Percentiles rank a stretch among this genome's conserved stretches.
phyloP scores from a whole-genome alignment of 192 early-diverging fungal genomes.

The Backusella sp. region DNA sequence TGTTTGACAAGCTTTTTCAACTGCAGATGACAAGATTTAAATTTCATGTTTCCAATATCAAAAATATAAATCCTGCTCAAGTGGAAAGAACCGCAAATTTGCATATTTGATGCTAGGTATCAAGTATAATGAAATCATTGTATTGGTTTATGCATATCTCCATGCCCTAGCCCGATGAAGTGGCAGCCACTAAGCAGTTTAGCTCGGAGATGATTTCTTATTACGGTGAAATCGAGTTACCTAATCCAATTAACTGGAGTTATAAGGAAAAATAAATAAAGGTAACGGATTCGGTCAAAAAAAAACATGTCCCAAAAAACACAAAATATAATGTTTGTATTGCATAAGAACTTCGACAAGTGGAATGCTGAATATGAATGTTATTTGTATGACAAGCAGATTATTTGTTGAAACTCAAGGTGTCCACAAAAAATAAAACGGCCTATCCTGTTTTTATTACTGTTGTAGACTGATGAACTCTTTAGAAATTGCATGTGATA shows the following conservation, averaged over 20 bases:
- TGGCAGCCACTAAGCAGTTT: background rate
- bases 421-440: background rate
- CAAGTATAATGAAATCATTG: no score
- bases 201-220: constrained; percentile 4
- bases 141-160: no score
- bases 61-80: background rate
- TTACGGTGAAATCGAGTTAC: background rate
- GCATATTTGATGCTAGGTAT: background rate
- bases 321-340: background rate
- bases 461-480: background rate
- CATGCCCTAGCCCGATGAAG: background rate
- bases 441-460: background rate
- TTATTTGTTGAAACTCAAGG: background rate
- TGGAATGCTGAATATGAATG: background rate
- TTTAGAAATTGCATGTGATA: background rate
- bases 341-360: background rate
- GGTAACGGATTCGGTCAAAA: background rate
- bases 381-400: background rate
- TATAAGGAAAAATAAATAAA: background rate
- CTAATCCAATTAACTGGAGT: background rate
- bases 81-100: background rate
- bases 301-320: background rate
- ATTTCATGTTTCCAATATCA: no score
- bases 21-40: no score
- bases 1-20: background rate